phyloP scores from a whole-genome alignment of 2,329 filamentous ascomycete species.

The Pseudogymnoascus sp. region DNA sequence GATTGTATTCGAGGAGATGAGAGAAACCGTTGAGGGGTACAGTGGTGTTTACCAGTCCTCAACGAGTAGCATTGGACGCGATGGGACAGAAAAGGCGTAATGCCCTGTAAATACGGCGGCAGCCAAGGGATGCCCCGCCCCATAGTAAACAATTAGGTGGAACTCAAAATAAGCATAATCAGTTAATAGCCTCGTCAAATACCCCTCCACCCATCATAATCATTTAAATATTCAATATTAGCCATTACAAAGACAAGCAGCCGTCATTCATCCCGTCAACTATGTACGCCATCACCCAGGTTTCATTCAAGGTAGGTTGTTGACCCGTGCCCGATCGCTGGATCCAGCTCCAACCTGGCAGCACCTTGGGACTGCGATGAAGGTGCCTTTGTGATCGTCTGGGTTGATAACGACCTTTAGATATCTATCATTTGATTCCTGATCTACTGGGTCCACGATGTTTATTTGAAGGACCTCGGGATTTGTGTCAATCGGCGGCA shows the following conservation, averaged over 20 bases:
- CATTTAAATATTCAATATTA: background rate
- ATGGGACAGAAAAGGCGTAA: background rate
- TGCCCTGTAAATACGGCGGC: background rate
- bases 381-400: background rate
- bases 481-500: background rate
- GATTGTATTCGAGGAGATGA: conserved; percentile 33
- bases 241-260: background rate
- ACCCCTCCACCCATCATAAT: background rate
- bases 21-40: conserved; percentile 30
- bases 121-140: no score
- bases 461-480: background rate
- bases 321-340: background rate
- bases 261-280: background rate
- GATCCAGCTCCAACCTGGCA: background rate
- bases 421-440: background rate
- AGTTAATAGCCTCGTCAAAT: background rate
- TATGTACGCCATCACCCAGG: background rate
- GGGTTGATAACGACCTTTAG: background rate
- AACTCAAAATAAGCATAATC: background rate
- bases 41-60: conserved; percentile 11
- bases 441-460: background rate
- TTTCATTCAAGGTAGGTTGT: background rate
- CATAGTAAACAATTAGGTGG: background rate
- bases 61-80: background rate
- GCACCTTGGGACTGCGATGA: background rate